These are phyloP conservation scores for Lipomyces yamanashiensis DNA, from an alignment of 805 yeast genomes.

Conservation along the genomic window DNA sequence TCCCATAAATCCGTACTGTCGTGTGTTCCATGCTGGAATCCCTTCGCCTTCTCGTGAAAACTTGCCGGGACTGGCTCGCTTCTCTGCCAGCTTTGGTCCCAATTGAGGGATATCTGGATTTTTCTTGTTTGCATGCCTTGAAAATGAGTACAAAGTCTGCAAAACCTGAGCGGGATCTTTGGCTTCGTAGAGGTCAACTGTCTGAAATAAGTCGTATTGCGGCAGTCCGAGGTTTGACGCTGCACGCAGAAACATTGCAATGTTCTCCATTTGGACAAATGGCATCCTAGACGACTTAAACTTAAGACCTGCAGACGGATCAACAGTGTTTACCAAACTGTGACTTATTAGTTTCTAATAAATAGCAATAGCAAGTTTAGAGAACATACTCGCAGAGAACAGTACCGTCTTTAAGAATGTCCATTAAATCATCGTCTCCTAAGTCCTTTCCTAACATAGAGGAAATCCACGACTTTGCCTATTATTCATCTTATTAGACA, in stretches of 20 bases:
- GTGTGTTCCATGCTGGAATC: conserved; percentile 58
- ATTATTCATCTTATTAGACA: conserved; percentile 44
- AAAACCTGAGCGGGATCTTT: conserved; percentile 79
- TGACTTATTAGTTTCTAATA: conserved; percentile 1
- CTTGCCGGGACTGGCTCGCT: conserved; percentile 52
- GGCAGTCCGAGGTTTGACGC: conserved; percentile 71
- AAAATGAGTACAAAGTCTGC: conserved; percentile 73
- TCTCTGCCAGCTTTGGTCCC: conserved; percentile 61
- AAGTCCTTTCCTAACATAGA: conserved; percentile 46
- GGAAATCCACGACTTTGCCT: conserved; percentile 59
- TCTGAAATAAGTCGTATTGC: conserved; percentile 80
- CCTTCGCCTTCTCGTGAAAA: conserved; percentile 60
- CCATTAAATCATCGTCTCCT: conserved; percentile 55
- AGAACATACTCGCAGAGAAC: conserved; percentile 49
- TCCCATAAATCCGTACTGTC: conserved; percentile 63
- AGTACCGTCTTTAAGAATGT: conserved; percentile 64
- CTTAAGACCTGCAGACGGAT: conserved; percentile 46
- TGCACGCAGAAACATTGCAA: conserved; percentile 67
- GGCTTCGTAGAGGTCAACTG: conserved; percentile 71
- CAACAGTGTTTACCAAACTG: conserved; percentile 50
- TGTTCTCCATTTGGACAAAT: conserved; percentile 84
- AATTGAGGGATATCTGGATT: conserved; percentile 57
- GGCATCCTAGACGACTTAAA: conserved; percentile 73
- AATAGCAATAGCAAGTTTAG: conserved; percentile 4
- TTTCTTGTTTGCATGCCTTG: conserved; percentile 66